phyloP scores from a whole-genome alignment of 768 basidiomycete species.

The Gymnopilus junonius region DNA sequence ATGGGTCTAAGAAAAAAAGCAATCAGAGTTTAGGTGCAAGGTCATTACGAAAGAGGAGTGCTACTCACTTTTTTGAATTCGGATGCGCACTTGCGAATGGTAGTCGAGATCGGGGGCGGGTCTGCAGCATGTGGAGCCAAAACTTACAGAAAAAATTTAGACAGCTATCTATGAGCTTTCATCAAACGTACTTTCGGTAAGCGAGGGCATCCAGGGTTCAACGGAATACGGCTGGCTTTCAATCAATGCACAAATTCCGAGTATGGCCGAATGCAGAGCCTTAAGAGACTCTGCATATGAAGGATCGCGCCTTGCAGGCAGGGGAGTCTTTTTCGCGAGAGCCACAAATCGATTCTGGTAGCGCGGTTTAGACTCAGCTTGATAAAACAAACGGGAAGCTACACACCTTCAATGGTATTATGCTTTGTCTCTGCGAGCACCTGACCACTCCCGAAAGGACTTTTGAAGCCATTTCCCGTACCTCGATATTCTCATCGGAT shows the following conservation, averaged over 20 bases:
- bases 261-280: slow-evolving; percentile 83
- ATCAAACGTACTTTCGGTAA: slow-evolving; percentile 66
- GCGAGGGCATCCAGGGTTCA: slow-evolving; percentile 86
- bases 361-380: neutral
- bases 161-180: slow-evolving; percentile 5
- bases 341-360: slow-evolving; percentile 79
- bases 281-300: slow-evolving; percentile 74
- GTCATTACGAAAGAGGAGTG: slow-evolving; percentile 9
- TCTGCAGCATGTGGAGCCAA: slow-evolving; percentile 81
- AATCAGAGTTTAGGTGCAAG: slow-evolving; percentile 10
- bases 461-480: slow-evolving; percentile 89
- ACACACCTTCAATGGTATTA: slow-evolving; percentile 78
- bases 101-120: slow-evolving; percentile 89
- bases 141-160: slow-evolving; percentile 43
- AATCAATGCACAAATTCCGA: slow-evolving; percentile 88
- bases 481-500: slow-evolving; percentile 90
- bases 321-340: slow-evolving; percentile 58
- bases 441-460: slow-evolving; percentile 85
- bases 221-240: slow-evolving; percentile 96
- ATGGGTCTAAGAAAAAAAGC: slow-evolving; percentile 50
- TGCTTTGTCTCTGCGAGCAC: slow-evolving; percentile 89
- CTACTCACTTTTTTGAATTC: slow-evolving; percentile 79
- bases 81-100: slow-evolving; percentile 83
- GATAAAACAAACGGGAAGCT: slow-evolving; percentile 11
- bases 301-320: slow-evolving; percentile 74